Evolutionary conservation across 2,329 filamentous ascomycete genomes (phyloP).

Genomic region (Arthrobotrys entomopaga): DNA sequence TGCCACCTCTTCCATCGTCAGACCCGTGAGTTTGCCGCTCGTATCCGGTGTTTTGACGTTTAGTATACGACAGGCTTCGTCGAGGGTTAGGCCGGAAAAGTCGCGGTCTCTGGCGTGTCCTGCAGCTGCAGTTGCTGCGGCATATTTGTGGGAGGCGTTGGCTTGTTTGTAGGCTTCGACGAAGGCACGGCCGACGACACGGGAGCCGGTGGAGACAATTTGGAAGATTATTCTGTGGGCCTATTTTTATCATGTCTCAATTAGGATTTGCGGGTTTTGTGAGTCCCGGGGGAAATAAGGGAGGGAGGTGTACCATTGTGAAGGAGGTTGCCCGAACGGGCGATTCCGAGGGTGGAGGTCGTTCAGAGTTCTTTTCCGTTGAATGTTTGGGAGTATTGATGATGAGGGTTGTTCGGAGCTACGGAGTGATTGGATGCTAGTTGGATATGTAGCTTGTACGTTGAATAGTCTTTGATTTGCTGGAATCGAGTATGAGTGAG

Average conservation of each 20-base stretch:
- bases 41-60: slow-evolving; percentile 86
- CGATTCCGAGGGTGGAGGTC: slow-evolving; percentile 4
- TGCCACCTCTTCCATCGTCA: slow-evolving; percentile 81
- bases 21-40: slow-evolving; percentile 69
- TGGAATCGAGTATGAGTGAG: neutral
- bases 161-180: slow-evolving; percentile 96
- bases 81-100: slow-evolving; percentile 78
- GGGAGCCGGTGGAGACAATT: slow-evolving; percentile 87
- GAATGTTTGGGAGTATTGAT: neutral
- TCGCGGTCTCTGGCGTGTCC: slow-evolving; percentile 65
- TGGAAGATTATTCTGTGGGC: slow-evolving; percentile 94
- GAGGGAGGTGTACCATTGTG: slow-evolving; percentile 25
- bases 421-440: neutral
- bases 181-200: slow-evolving; percentile 92
- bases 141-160: slow-evolving; percentile 83
- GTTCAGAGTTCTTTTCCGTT: slow-evolving; percentile 7
- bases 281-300: neutral
- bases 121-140: slow-evolving; percentile 70
- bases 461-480: neutral
- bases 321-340: slow-evolving; percentile 16
- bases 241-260: slow-evolving; percentile 64
- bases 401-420: neutral
- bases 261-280: too few relatives aligned
- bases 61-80: slow-evolving; percentile 96
- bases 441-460: neutral